Conservation (phyloP, 2,329 filamentous ascomycete genomes). For the Neofusicoccum sp. region DNA sequence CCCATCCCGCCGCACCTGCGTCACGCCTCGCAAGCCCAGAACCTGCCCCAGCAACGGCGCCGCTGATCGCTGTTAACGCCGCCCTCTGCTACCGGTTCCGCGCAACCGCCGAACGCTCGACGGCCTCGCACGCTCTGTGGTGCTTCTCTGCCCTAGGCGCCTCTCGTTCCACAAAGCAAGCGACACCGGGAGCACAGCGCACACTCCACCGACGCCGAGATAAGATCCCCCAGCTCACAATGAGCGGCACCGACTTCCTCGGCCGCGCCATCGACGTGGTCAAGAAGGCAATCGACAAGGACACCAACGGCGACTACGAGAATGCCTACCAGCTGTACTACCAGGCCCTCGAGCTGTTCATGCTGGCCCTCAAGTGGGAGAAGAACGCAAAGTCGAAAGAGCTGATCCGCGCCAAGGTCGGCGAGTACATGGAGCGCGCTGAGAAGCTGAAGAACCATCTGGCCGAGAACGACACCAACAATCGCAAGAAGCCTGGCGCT, state of each 20-base stretch:
- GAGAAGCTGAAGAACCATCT: constrained; percentile 97
- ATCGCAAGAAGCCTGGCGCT: constrained; percentile 70
- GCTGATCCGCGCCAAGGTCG: constrained; percentile 93
- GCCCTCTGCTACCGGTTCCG: not conserved
- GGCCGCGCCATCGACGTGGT: constrained; percentile 95
- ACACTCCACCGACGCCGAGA: constrained; percentile 12
- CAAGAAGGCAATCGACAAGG: constrained; percentile 95
- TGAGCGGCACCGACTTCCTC: constrained; percentile 97
- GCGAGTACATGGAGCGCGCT: constrained; percentile 96
- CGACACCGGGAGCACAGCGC: not conserved
- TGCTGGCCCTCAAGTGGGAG: constrained; percentile 99
- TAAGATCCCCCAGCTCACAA: constrained; percentile 48
- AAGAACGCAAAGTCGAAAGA: constrained; percentile 97
- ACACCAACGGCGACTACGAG: constrained; percentile 94
- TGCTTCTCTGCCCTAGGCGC: not conserved
- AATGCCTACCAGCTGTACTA: constrained; percentile 97
- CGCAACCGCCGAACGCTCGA: constrained; percentile 1
- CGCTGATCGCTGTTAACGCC: constrained; percentile 10
- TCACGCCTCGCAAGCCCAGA: not conserved
- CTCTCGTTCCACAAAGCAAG: not conserved
- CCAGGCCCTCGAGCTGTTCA: constrained; percentile 93
- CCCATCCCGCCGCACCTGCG: not conserved
- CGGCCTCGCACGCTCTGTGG: not conserved
- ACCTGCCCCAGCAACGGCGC: constrained; percentile 9
- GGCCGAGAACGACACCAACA: constrained; percentile 67